A percentile compares a stretch with the other conserved stretches of the same genome.
Conservation (phyloP, 768 basidiomycete species). For the Pisolithus orientalis region DNA sequence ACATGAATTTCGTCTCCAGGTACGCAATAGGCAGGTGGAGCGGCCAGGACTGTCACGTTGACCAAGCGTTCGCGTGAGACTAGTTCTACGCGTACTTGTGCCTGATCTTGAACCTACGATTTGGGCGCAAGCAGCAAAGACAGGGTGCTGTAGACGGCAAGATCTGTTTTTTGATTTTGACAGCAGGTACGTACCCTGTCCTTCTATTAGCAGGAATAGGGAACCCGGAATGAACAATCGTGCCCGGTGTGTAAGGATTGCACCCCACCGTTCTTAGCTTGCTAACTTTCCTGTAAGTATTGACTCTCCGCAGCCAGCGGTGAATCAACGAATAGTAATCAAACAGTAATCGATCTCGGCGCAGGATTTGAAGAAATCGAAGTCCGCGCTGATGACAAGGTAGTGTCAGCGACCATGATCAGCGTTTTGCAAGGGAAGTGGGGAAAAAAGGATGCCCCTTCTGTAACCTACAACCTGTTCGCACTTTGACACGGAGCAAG, state of each 20-base stretch:
- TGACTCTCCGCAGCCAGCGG: slow-evolving; percentile 71
- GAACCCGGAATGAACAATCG: slow-evolving; percentile 9
- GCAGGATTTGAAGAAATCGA: slow-evolving; percentile 90
- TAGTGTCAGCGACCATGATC: slow-evolving; percentile 3
- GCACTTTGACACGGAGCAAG: slow-evolving; percentile 4
- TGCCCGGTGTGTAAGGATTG: slow-evolving; percentile 77
- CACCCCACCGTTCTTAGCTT: slow-evolving; percentile 58
- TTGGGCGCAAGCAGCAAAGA: slow-evolving; percentile 45
- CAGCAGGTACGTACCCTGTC: slow-evolving; percentile 31
- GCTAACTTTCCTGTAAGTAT: slow-evolving; percentile 62
- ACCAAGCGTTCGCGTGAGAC: slow-evolving; percentile 84
- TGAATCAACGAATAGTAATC: slow-evolving; percentile 58
- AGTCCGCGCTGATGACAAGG: slow-evolving; percentile 31
- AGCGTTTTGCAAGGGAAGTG: slow-evolving; percentile 12
- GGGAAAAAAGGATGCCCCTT: slow-evolving; percentile 32
- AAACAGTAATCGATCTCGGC: slow-evolving; percentile 79
- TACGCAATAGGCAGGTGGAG: slow-evolving; percentile 91
- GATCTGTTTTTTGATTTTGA: slow-evolving; percentile 42
- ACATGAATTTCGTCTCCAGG: slow-evolving; percentile 66
- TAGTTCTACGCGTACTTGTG: slow-evolving; percentile 62
- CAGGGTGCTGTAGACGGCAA: slow-evolving; percentile 47
- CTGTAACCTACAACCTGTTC: slow-evolving; percentile 30
- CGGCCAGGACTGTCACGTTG: slow-evolving; percentile 92
- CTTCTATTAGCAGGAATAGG: background rate
- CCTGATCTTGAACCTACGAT: slow-evolving; percentile 1